Base-by-base conservation (phyloP, 768 basidiomycete species). In the Dentipellis fragilis region DNA sequence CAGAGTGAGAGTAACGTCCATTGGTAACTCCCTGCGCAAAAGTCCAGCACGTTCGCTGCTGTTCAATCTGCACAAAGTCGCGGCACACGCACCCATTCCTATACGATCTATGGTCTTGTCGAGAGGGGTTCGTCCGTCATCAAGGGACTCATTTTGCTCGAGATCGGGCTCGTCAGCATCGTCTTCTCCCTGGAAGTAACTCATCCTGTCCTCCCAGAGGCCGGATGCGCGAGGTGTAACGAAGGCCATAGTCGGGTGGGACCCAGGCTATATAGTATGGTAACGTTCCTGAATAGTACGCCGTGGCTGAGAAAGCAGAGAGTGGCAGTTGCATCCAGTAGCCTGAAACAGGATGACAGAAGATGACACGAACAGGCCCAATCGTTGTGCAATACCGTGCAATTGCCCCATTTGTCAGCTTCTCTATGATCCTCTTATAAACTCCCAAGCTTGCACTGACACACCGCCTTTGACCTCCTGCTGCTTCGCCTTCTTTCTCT, bases 41-140 rank as follows among this genome's bases (percentile, higher is more conserved):
- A 29, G 6, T 29, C 29, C 29, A 29, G 29, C 29, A 29, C 29
- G 29, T 29, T 29, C 29, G 29, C 29, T 29, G 6, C 29, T 29
- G 29, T 6, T 29, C 29, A 29, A 6, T 29, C 6, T 3, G 29
- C 6, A 29, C 29, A 29, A 29, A 29, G 3, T 29, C 6, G 29
- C 29, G 34, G 11, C 8, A n/a, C 42, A 66, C 75, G 54, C 56
- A 66, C 89, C 91, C 91, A 95, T 90, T 29, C 91, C 92, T 64
- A 94, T 93, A 40, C 83, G 78, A 65, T 93, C 90, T 68, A 94
- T 91, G 1, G 92, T 93, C 64, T 75, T 86, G 71, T 94, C 92
- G 23, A 94, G 75, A 63, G 74, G 72, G 0, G 72, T 73, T 34
- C 73, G 63, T 23, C 55, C 61, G 54, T 72, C 73, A 22, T 61